phyloP scores from a whole-genome alignment of 2,329 filamentous ascomycete species.

The Penicillium sp. region DNA sequence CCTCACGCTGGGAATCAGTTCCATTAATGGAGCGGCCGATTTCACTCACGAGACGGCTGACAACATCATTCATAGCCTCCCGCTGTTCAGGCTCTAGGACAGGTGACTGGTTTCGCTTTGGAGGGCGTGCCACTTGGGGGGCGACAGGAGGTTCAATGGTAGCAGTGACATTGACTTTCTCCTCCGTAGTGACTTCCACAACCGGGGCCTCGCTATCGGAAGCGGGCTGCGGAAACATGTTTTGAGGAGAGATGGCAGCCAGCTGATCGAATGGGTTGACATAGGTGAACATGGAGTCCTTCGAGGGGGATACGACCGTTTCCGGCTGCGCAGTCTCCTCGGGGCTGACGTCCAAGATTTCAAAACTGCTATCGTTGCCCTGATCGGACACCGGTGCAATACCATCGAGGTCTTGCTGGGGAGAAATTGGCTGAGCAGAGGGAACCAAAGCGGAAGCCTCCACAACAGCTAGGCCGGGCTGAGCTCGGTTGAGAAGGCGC shows the following conservation, averaged over 20 bases:
- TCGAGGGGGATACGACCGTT: constrained; percentile 46
- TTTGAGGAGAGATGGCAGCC: constrained; percentile 68
- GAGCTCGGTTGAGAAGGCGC: constrained; percentile 81
- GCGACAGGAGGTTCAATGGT: constrained; percentile 26
- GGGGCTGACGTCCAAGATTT: constrained; percentile 26
- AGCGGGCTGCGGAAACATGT: constrained; percentile 58
- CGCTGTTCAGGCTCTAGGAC: constrained; percentile 48
- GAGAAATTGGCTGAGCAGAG: constrained; percentile 39
- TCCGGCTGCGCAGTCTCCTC: constrained; percentile 39
- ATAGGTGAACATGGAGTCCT: constrained; percentile 67
- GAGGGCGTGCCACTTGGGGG: constrained; percentile 21
- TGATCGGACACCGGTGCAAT: constrained; percentile 21
- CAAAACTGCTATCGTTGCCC: constrained; percentile 15
- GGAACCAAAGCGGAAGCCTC: constrained; percentile 50
- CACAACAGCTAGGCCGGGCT: constrained; percentile 36
- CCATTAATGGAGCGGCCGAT: constrained; percentile 61
- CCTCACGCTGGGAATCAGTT: constrained; percentile 37
- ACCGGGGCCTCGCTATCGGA: constrained; percentile 51
- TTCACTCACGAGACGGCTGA: constrained; percentile 68
- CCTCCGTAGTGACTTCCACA: constrained; percentile 36
- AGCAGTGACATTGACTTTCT: constrained; percentile 33
- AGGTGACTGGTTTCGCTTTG: constrained; percentile 34
- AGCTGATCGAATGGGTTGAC: constrained; percentile 75
- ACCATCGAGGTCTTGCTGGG: constrained; percentile 24
- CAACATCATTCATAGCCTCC: constrained; percentile 74